Evolutionary conservation across 2,329 filamentous ascomycete genomes (phyloP).

Genomic region (Microthyrium microscopicum): DNA sequence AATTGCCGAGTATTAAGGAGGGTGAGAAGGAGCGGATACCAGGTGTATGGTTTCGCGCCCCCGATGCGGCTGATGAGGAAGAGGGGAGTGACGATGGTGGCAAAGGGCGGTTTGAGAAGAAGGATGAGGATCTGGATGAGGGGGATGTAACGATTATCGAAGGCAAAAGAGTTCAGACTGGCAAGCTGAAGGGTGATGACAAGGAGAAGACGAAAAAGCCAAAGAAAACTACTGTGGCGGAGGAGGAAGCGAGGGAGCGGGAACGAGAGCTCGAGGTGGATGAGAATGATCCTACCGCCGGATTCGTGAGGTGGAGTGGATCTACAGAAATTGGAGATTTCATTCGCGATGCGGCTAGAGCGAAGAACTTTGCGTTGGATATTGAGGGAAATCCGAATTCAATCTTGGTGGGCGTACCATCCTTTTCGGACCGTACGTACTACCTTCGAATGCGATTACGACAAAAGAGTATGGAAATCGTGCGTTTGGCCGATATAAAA

Average conservation of each 20-base stretch:
- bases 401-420: constrained; percentile 66
- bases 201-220: constrained; percentile 31
- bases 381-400: constrained; percentile 55
- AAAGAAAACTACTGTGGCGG: constrained; percentile 31
- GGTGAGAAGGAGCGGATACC: constrained; percentile 57
- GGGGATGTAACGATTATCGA: constrained; percentile 12
- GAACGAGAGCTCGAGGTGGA: constrained; percentile 26
- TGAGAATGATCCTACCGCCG: constrained; percentile 28
- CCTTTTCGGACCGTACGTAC: constrained; percentile 79
- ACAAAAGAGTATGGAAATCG: constrained; percentile 52
- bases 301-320: constrained; percentile 75
- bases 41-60: constrained; percentile 61
- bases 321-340: constrained; percentile 90
- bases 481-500: constrained; percentile 56
- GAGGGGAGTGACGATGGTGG: constrained; percentile 15
- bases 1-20: constrained; percentile 53
- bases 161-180: constrained; percentile 15
- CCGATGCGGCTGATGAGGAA: constrained; percentile 39
- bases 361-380: constrained; percentile 68
- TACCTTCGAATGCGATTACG: constrained; percentile 65
- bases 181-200: constrained; percentile 17
- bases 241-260: constrained; percentile 38
- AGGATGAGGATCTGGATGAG: constrained; percentile 6
- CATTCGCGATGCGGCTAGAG: constrained; percentile 72
- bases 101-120: constrained; percentile 12